Evolutionary conservation across 129 eudicot species (phyloP), one percentile per base, ranked within the genome.

Genomic region (Escallonia rubra): DNA sequence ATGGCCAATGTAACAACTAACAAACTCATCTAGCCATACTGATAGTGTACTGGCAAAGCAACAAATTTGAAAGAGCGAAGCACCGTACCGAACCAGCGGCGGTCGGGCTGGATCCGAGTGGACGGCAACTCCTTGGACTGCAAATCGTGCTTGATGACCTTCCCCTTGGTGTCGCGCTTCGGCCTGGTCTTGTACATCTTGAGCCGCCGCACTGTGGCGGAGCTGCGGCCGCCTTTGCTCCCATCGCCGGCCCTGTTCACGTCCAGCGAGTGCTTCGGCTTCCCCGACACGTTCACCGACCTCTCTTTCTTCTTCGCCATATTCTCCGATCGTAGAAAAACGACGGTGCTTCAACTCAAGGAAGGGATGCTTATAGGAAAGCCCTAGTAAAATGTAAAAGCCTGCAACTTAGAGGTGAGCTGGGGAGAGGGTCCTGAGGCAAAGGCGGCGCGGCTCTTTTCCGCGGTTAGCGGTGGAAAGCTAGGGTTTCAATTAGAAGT

Each of bases 191-290:
- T 87, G 77, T 89, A 94, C 99, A 94, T 94, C 90, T 87, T 89
- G 74, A 94, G 96, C 59, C 99, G 90, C 66, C 97, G 96, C 59
- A 94, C 93, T 2, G 97, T 89, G 82, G 99, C 80, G 74, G 97
- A 66, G 66, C 84, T 80, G 54, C 99, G 96, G 61, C 77, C 81
- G 46, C 89, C 90, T 72, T 78, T 88, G 72, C 69, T 70, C 61
- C 65, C 67, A n/a, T 80, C 72, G 9, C 67, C 72, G 59, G 75
- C 74, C 51, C 98, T 67, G 75, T 93, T 93, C 7, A 59, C 90
- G 53, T 93, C 92, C 2, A 93, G 82, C 8, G 98, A 93, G 23
- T 93, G 98, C 82, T 93, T 93, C 59, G 96, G 95, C 74, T 93
- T 89, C 49, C 95, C 95, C 3, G 96, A 90, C 10, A 90, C 95